Percentiles rank a stretch among this genome's conserved stretches.
These are phyloP conservation scores for Fragaria iinumae DNA, from an alignment of 306 rosid genomes.

Conservation along the genomic window DNA sequence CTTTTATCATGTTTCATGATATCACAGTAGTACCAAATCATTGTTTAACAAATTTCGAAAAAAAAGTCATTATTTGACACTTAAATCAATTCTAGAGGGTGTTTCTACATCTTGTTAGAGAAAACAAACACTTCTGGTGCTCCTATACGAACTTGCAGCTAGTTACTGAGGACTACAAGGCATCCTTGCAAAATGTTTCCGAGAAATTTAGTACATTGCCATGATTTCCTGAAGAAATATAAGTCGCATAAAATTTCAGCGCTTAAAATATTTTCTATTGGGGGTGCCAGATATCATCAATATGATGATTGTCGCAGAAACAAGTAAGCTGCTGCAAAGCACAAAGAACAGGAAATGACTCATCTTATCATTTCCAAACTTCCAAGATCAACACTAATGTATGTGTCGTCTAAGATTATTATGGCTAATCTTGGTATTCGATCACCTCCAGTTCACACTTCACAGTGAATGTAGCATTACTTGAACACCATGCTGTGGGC, in stretches of 20 bases:
- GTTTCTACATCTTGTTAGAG: not conserved
- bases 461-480: slow-evolving; percentile 17
- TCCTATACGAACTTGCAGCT: not conserved
- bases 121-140: not conserved
- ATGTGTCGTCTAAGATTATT: not conserved
- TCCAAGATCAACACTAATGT: not conserved
- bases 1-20: not conserved
- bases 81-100: not conserved
- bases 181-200: not conserved
- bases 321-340: not conserved
- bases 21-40: not conserved
- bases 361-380: not conserved
- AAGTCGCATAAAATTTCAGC: not conserved
- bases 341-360: not conserved
- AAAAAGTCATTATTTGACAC: not conserved
- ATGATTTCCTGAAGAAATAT: not conserved
- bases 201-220: not conserved
- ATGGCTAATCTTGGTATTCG: not conserved
- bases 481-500: slow-evolving; percentile 30
- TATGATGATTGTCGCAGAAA: not conserved
- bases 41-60: too few species aligned
- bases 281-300: not conserved
- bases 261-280: not conserved
- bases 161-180: not conserved
- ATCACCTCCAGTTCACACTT: not conserved